These are phyloP conservation scores for Ophiostoma australiae DNA, from an alignment of 2,329 filamentous ascomycete species.

Conservation along the genomic window DNA sequence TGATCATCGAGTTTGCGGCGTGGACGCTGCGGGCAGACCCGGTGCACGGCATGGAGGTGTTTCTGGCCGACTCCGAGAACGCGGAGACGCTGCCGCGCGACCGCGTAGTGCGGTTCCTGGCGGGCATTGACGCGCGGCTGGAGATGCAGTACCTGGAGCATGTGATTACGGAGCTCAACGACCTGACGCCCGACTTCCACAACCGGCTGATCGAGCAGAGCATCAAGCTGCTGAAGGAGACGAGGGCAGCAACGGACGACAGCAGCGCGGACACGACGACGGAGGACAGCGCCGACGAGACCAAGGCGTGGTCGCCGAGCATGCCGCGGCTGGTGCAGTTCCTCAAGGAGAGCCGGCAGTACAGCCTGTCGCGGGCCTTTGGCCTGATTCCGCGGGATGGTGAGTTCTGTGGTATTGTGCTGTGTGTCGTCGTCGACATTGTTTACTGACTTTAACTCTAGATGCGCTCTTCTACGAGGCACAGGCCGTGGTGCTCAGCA, in stretches of 20 bases:
- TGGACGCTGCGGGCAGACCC: conserved; percentile 77
- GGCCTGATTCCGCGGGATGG: conserved; percentile 72
- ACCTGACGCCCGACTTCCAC: conserved; percentile 80
- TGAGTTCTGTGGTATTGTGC: conserved; percentile 38
- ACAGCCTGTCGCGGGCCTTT: conserved; percentile 74
- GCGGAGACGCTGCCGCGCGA: conserved; percentile 81
- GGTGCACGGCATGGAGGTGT: conserved; percentile 81
- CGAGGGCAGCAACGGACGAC: conserved; percentile 23
- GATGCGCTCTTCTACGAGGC: conserved; percentile 84
- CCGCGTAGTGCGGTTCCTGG: conserved; percentile 68
- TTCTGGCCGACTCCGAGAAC: conserved; percentile 88
- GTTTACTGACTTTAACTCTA: conserved; percentile 36
- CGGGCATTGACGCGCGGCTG: conserved; percentile 61
- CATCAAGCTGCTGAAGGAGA: conserved; percentile 52
- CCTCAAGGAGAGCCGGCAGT: conserved; percentile 69
- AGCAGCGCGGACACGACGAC: conserved; percentile 28
- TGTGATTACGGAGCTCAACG: conserved; percentile 79
- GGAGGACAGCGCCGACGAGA: background rate
- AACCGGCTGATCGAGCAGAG: conserved; percentile 71
- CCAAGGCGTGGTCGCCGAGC: conserved; percentile 51
- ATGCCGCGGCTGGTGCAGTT: conserved; percentile 68
- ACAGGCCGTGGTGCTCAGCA: conserved; percentile 83
- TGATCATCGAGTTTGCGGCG: conserved; percentile 84
- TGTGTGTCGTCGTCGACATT: conserved; percentile 16
- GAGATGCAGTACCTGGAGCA: conserved; percentile 85